phyloP scores from a whole-genome alignment of 2,329 filamentous ascomycete genomes.

The Aspergillus sergii region DNA sequence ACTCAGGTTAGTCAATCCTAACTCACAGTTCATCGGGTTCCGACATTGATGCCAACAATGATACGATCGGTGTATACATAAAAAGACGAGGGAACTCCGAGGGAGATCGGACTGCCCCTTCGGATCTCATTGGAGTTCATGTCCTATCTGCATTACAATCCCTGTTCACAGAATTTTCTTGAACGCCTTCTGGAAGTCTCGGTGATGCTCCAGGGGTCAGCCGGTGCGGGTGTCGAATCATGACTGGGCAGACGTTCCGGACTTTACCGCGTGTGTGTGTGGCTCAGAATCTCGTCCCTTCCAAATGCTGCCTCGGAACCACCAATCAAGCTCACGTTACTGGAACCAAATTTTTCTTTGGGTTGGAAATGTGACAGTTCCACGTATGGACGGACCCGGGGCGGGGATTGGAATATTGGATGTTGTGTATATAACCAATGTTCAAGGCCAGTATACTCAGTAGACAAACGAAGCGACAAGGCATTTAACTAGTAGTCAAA shows the following conservation, averaged over 20 bases:
- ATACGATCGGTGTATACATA: too few species aligned
- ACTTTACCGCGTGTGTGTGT: constrained; percentile 13
- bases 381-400: background rate
- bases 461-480: background rate
- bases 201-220: constrained; percentile 3
- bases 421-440: background rate
- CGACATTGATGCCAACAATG: too few species aligned
- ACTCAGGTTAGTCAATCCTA: too few species aligned
- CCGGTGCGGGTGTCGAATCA: constrained; percentile 5
- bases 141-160: background rate
- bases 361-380: background rate
- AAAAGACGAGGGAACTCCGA: too few species aligned
- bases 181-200: constrained; percentile 1
- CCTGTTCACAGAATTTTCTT: constrained; percentile 4
- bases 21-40: too few species aligned
- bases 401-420: background rate
- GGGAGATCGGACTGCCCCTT: background rate
- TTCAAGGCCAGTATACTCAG: background rate
- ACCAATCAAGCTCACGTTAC: background rate
- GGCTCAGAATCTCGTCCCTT: constrained; percentile 4
- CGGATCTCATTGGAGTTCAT: background rate
- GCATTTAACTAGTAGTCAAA: background rate
- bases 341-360: background rate
- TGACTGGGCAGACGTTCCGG: constrained; percentile 10
- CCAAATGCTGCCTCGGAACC: background rate